phyloP scores from a whole-genome alignment of 805 yeast species.

The Henningerozyma blattae region DNA sequence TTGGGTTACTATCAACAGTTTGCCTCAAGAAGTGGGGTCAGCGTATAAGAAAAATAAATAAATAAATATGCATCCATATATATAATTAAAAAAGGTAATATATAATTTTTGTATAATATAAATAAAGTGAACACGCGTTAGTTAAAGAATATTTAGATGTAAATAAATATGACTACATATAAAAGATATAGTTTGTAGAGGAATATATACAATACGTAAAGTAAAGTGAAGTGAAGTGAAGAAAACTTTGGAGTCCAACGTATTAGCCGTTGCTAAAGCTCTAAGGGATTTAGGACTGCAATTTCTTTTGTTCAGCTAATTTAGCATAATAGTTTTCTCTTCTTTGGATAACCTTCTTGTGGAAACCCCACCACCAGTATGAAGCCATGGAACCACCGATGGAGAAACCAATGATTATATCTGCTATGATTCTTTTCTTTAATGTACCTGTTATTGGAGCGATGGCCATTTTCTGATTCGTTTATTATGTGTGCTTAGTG shows the following conservation, averaged over 20 bases:
- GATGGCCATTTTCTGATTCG: constrained; percentile 61
- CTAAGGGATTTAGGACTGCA: no score
- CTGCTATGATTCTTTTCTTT: constrained; percentile 70
- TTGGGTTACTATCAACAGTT: constrained; percentile 52
- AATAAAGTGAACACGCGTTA: not conserved
- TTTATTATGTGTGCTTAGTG: no score
- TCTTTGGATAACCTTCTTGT: constrained; percentile 55
- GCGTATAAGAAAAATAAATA: constrained; percentile 9
- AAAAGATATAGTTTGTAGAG: no score
- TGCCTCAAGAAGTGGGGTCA: constrained; percentile 30
- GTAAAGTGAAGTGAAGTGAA: no score
- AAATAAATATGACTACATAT: no score
- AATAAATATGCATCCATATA: not conserved
- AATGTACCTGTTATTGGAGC: constrained; percentile 81
- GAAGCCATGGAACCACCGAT: constrained; percentile 52
- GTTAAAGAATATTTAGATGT: no score
- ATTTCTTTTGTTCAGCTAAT: constrained; percentile 62
- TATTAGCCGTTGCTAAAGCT: no score
- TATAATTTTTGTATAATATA: no score
- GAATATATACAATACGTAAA: no score
- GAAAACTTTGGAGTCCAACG: no score
- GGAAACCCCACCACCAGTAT: constrained; percentile 80
- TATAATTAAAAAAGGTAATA: no score
- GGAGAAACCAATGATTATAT: constrained; percentile 57
- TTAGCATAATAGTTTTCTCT: constrained; percentile 82